Base-by-base conservation (phyloP, 805 yeast species). In the Zygosaccharomyces gambellarensis region DNA sequence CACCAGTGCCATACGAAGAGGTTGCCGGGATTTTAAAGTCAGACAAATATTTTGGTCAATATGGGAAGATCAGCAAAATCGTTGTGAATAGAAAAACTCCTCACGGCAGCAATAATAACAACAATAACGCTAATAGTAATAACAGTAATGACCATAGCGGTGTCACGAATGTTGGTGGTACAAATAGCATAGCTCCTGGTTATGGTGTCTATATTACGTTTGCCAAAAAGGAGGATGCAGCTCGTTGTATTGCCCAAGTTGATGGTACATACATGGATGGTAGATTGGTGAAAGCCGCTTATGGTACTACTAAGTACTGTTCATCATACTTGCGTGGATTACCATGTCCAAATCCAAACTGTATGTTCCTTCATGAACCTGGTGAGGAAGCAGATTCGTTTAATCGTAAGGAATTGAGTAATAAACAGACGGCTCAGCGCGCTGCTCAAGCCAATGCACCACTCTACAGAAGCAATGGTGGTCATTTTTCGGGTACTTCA, bases 331-430 rank as follows among this genome's bases (percentile, higher is more conserved):
- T 94, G 55, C 79, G 97, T 58, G 97, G 97, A 32, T 95, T 88
- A 66, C 85, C 94, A 8, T 94, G 99, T 71, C 99, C 96, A 51
- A 94, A 94, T 70, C 98, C 98, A 54, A 89, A 90, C 64, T 94
- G 99, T 77, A 94, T 94, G 99, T 94, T 94, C 63, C 76, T 94
- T 61, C 99, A 94, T 68, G 99, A 94, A 70, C 99, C 99, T 5
- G 99, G 99, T 51, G 99, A 94, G 73, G 99, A 94, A 68, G 98
- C 98, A 1, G 99, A 94, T 62, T 86, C 96, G 9, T 92, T 87
- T 71, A 88, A 96, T 25, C 82, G 97, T 68, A 61, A 65, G 44
- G 77, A 73, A 58, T 59, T 68, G 43, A 67, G 66, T 43, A 58
- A 61, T 50, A 49, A 66, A 52, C 71, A 70, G 56, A 32, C 38